A percentile compares a stretch with the other conserved stretches of the same genome.
These are phyloP conservation scores for Saccharomycopsis hybrid DNA, from an alignment of 1,139 yeast genomes.

Conservation along the genomic window DNA sequence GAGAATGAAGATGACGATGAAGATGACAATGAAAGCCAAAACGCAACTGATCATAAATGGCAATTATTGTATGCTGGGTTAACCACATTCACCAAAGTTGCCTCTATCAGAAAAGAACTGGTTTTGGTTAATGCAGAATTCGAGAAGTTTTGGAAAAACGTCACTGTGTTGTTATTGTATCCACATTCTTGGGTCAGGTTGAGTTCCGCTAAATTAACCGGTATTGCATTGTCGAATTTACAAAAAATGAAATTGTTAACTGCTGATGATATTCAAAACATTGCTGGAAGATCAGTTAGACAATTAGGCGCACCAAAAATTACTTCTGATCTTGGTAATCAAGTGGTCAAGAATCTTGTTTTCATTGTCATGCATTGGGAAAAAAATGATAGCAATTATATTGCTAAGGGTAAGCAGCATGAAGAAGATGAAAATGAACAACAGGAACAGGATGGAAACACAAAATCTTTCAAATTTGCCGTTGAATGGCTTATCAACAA, in stretches of 20 bases:
- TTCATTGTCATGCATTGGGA: conserved; percentile 62
- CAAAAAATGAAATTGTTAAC: conserved; percentile 30
- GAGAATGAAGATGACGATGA: conserved; percentile 25
- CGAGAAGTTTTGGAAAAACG: conserved; percentile 41
- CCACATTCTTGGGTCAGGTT: conserved; percentile 94
- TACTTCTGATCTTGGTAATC: conserved; percentile 57
- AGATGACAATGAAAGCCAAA: conserved; percentile 28
- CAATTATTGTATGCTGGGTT: conserved; percentile 67
- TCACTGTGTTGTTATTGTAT: conserved; percentile 56
- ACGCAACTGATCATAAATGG: conserved; percentile 46
- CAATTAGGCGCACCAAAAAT: conserved; percentile 78
- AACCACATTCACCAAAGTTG: conserved; percentile 38
- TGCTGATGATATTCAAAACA: conserved; percentile 46
- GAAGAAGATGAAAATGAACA: conserved; percentile 25
- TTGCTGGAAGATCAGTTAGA: conserved; percentile 63
- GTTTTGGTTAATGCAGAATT: conserved; percentile 30
- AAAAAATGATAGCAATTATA: conserved; percentile 35
- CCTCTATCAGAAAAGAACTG: conserved; percentile 28
- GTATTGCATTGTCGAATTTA: conserved; percentile 41
- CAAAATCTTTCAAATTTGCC: conserved; percentile 35
- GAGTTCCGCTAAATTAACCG: conserved; percentile 56
- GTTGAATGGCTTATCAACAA: conserved; percentile 59
- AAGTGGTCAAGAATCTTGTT: conserved; percentile 63
- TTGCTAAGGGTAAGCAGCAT: conserved; percentile 22
- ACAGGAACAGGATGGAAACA: conserved; percentile 24